Evolutionary conservation across 768 basidiomycete genomes (phyloP), one percentile per base, ranked within the genome.

Genomic region (Paxillus ammoniavirescens): DNA sequence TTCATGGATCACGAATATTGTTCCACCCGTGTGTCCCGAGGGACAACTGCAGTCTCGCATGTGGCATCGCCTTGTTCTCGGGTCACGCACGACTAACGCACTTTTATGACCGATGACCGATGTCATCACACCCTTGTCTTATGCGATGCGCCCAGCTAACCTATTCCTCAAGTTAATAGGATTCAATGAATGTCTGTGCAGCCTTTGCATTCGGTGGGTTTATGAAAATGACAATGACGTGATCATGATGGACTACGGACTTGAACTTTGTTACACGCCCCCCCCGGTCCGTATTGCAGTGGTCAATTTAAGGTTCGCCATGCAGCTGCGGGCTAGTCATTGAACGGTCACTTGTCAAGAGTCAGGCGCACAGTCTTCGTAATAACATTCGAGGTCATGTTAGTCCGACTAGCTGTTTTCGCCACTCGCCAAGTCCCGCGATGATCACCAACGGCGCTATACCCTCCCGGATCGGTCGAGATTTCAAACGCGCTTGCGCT

Each of bases 151-250:
- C 52, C 46, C 61, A 56, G 62, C 54, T 61, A 57, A 59, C 56
- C 26, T 36, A 59, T 55, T 10, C 45, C 44, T 44, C 35, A 53
- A 56, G 53, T 52, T 55, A 55, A 61, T 53, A 12, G 17, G 37
- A 23, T 53, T 31, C 30, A 53, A 47, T 40, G 36, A 44, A 37
- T 18, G 60, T 57, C 59, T 58, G 59, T 59, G 56, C 41, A 44
- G 15, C 52, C 18, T 15, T 21, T 52, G 49, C 53, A 43, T 50
- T 49, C 49, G 46, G 60, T 52, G 50, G 59, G 13, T 54, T 58
- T 60, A 56, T 59, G 55, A 58, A 58, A 31, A 5, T 10, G 31
- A 5, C 31, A 10, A 68, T 67, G 65, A 69, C 65, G 67, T 67
- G 59, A 66, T 67, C 30, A 18, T 43, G 40, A 36, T 37, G 41